A percentile compares a stretch with the other conserved stretches of the same genome.
phyloP scores from a whole-genome alignment of 352 stramenopile species.

The Phytophthora sansomeana region DNA sequence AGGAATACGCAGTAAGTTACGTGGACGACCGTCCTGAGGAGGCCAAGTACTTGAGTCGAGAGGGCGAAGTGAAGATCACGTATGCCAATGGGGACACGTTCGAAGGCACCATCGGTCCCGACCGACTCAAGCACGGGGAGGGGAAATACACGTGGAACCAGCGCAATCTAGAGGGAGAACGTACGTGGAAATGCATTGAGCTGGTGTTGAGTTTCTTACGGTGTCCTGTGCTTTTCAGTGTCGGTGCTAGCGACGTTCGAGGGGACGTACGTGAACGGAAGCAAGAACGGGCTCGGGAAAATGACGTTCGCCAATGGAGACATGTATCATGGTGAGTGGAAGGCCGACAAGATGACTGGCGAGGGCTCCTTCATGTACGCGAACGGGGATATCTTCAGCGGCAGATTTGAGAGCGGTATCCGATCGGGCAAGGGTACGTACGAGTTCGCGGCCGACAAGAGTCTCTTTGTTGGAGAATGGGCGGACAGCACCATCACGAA shows the following conservation, averaged over 20 bases:
- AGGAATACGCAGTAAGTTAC: constrained; percentile 87
- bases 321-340: constrained; percentile 91
- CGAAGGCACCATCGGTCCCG: constrained; percentile 83
- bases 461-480: constrained; percentile 89
- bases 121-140: constrained; percentile 85
- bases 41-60: constrained; percentile 82
- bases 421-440: constrained; percentile 91
- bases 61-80: constrained; percentile 88
- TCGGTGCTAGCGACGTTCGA: constrained; percentile 85
- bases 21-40: constrained; percentile 90
- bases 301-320: constrained; percentile 93
- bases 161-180: constrained; percentile 71
- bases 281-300: constrained; percentile 89
- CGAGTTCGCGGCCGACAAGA: constrained; percentile 87
- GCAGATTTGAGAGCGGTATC: constrained; percentile 81
- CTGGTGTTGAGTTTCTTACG: not conserved
- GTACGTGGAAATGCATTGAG: constrained; percentile 20
- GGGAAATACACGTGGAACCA: constrained; percentile 92
- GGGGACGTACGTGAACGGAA: constrained; percentile 87
- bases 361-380: constrained; percentile 93
- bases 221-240: constrained; percentile 36
- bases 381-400: constrained; percentile 93
- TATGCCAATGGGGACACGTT: constrained; percentile 94
- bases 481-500: constrained; percentile 86
- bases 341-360: constrained; percentile 84